Evolutionary conservation across 208 protist species (phyloP), one percentile per base, ranked within the genome.

Genomic region (Balamuthia mandrillaris): DNA sequence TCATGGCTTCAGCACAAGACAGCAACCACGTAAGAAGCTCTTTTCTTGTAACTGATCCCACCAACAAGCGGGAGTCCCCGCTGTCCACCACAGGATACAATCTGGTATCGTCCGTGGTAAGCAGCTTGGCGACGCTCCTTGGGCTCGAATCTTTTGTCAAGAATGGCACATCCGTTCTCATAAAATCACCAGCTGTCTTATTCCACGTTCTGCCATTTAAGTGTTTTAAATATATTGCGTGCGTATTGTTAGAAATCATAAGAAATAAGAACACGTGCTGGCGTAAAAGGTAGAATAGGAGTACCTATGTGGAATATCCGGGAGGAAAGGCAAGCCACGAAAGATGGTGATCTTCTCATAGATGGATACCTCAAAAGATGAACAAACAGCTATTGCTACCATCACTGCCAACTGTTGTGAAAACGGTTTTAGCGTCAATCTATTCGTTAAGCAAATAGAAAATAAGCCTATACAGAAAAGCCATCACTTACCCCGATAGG

Each of bases 261-360:
- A 35, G 49, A 16, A 79, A 29, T 21, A 2, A 66, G 6, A 79
- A 3, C 21, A 31, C 18, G 1, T 54, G 4, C 24, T 31, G 14
- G 31, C 4, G 24, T 24, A 24, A 18, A 82, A 47, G 29, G 29
- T 44, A 21, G 27, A 56, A 56, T 56, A n/a, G 49, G 21, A 4
- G 42, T 54, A 70, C 68, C 81, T 78, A 49, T 45, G 58, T 24
- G 68, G 49, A 31, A 85, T 37, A 37, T 85, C 81, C 41, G 81
- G 81, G 39, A 85, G 60, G 81, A 65, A 85, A 18, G 81, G 81
- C 39, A 85, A 42, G 39, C 74, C 56, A 70, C 68, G 63, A 1
- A 85, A 42, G 0, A 65, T 85, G 14, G 81, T 27, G 31, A 85
- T 63, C 45, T 70, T 78, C 49, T 85, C 81, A 44, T 85, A 85